These are phyloP conservation scores for Kalaharituber pfeilii DNA, from an alignment of 2,329 filamentous ascomycete species.

Conservation along the genomic window DNA sequence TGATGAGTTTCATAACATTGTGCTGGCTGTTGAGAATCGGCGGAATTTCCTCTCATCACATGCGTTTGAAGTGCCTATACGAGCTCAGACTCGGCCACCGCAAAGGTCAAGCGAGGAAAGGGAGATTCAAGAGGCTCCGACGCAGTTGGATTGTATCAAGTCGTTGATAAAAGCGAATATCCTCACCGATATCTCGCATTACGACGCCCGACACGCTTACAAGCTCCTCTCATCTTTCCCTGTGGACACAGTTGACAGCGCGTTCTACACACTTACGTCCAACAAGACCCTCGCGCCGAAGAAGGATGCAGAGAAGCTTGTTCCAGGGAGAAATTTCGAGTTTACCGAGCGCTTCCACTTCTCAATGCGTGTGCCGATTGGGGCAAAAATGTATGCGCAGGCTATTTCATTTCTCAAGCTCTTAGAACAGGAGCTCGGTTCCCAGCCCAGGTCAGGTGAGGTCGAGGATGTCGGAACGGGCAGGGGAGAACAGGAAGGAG, in stretches of 20 bases:
- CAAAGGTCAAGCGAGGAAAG: background rate
- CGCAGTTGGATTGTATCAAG: slow-evolving; percentile 16
- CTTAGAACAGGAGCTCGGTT: slow-evolving; percentile 9
- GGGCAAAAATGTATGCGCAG: slow-evolving; percentile 15
- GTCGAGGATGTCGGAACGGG: background rate
- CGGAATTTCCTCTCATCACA: slow-evolving; percentile 17
- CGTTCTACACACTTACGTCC: slow-evolving; percentile 16
- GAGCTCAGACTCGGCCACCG: too few relatives aligned
- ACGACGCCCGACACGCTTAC: slow-evolving; percentile 16
- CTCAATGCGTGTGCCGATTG: slow-evolving; percentile 16
- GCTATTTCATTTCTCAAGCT: slow-evolving; percentile 14
- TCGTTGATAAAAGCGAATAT: slow-evolving; percentile 19
- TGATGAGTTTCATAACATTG: slow-evolving; percentile 16
- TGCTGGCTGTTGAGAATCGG: slow-evolving; percentile 16
- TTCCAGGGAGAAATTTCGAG: slow-evolving; percentile 19
- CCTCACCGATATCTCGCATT: slow-evolving; percentile 14
- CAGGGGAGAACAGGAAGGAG: slow-evolving; percentile 1
- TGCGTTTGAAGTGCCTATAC: slow-evolving; percentile 16
- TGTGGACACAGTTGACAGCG: slow-evolving; percentile 17
- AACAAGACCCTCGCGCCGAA: slow-evolving; percentile 17
- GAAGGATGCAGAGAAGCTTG: slow-evolving; percentile 17
- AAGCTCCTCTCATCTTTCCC: slow-evolving; percentile 14
- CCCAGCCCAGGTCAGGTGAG: background rate
- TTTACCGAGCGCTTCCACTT: slow-evolving; percentile 19
- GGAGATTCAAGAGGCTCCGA: slow-evolving; percentile 2